Evolutionary conservation across 371 early-diverging fungal genomes (phyloP).

Genomic region (Mortierella polycephala): DNA sequence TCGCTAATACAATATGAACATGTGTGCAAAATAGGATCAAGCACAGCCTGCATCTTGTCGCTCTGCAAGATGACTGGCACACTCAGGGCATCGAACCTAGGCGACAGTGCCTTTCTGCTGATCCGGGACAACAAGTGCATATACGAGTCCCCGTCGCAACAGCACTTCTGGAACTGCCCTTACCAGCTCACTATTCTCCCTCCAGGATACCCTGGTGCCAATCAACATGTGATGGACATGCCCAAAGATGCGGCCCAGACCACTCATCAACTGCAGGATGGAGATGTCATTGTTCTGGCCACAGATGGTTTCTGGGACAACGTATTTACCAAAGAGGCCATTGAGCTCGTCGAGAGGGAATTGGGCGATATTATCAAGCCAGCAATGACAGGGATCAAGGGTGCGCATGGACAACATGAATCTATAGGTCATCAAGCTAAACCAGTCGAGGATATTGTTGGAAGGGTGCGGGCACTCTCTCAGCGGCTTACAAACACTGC

Average conservation of each 20-base stretch:
- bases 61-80: conserved; percentile 71
- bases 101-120: conserved; percentile 73
- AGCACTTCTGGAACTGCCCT: conserved; percentile 80
- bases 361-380: conserved; percentile 53
- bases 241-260: conserved; percentile 73
- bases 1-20: background rate
- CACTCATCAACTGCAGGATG: conserved; percentile 70
- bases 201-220: conserved; percentile 62
- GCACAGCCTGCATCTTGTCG: conserved; percentile 74
- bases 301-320: conserved; percentile 82
- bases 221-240: conserved; percentile 66
- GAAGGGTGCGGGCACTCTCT: conserved; percentile 63
- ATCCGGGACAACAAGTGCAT: conserved; percentile 69
- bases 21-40: conserved; percentile 57
- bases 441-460: conserved; percentile 55
- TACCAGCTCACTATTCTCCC: conserved; percentile 77
- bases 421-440: background rate
- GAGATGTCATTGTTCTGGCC: conserved; percentile 74
- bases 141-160: conserved; percentile 74
- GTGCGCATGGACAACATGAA: conserved; percentile 1
- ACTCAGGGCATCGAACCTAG: conserved; percentile 70
- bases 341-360: conserved; percentile 60
- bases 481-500: conserved; percentile 67
- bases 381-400: conserved; percentile 20
- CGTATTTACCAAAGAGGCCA: conserved; percentile 71